phyloP scores from a whole-genome alignment of 108 stramenopile genomes.

The Cyclotella choctawhatcheeana region DNA sequence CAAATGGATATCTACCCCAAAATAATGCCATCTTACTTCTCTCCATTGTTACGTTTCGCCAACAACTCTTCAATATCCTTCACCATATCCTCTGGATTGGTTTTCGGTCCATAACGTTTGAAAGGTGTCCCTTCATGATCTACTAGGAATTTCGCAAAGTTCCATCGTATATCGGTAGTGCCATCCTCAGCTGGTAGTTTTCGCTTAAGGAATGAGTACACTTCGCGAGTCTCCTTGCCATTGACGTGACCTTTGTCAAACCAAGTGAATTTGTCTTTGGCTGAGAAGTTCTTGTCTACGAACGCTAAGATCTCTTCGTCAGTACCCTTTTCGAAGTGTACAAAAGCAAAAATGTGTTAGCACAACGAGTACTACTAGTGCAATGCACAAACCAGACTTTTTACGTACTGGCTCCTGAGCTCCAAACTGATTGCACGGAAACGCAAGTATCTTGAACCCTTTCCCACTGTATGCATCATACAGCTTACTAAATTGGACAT shows the following conservation, averaged over 20 bases:
- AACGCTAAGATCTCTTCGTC: conserved; percentile 69
- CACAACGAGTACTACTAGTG: no score
- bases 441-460: conserved; percentile 77
- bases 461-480: conserved; percentile 59
- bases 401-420: conserved; percentile 78
- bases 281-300: conserved; percentile 51
- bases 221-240: conserved; percentile 71
- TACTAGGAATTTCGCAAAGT: conserved; percentile 68
- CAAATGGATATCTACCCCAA: no score
- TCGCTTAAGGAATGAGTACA: conserved; percentile 69
- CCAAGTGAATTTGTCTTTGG: conserved; percentile 66
- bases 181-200: conserved; percentile 63
- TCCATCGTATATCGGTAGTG: conserved; percentile 68
- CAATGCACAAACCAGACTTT: no score
- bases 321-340: conserved; percentile 47
- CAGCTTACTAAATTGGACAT: conserved; percentile 51
- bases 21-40: no score
- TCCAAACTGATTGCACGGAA: conserved; percentile 86
- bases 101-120: conserved; percentile 61
- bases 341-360: no score
- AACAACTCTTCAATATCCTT: conserved; percentile 68
- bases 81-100: conserved; percentile 59
- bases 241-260: conserved; percentile 86
- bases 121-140: conserved; percentile 73
- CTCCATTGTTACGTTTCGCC: conserved; percentile 54